Base-by-base conservation (phyloP, 2,329 filamentous ascomycete genomes). In the Colletotrichum sublineola region DNA sequence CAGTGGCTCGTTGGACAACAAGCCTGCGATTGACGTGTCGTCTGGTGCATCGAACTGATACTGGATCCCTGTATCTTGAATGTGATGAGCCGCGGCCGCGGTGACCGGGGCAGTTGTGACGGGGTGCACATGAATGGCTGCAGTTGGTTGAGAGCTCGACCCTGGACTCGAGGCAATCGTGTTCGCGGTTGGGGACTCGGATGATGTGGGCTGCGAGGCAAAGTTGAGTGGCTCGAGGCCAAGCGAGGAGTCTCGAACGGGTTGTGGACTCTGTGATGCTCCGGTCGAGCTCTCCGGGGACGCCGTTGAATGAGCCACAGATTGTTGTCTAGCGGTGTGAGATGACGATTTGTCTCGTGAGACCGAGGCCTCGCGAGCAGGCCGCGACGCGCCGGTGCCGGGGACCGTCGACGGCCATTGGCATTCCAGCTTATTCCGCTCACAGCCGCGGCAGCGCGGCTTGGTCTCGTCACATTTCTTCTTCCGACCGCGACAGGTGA, bases 391-490 rank as follows among this genome's bases (percentile, higher is more conserved):
- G 44, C 62, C 55, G 24, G 42, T 52, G n/a, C 42, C 29, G 36
- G 67, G 38, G n/a, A 44, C 38, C n/a, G 67, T 52, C 20, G 62
- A 36, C 6, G 67, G 71, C 71, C 71, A 73, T 7, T 48, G 48
- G 36, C 71, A 71, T 29, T 63, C 73, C 18, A 79, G 73, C n/a
- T 73, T 72, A 63, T 78, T 80, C 29, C 77, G 75, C 46, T 75
- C 75, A 52, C 82, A 84, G 63, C 82, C 80, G 42, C 79, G 78
- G 73, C 84, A 86, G 53, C 79, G 79, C 2, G 84, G 84, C 73
- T 84, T 84, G 12, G 75, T 77, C 76, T 86, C 84, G 71, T 85
- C 84, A 76, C 84, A 86, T 76, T 86, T 86, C 80, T 85, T 85
- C 79, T 85, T 85, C 56, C 84, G 81, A 36, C 79, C 79, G 75